A percentile compares a stretch with the other conserved stretches of the same genome.
phyloP scores from a whole-genome alignment of 2,329 filamentous ascomycete species.

The Colletotrichum brevisporum region DNA sequence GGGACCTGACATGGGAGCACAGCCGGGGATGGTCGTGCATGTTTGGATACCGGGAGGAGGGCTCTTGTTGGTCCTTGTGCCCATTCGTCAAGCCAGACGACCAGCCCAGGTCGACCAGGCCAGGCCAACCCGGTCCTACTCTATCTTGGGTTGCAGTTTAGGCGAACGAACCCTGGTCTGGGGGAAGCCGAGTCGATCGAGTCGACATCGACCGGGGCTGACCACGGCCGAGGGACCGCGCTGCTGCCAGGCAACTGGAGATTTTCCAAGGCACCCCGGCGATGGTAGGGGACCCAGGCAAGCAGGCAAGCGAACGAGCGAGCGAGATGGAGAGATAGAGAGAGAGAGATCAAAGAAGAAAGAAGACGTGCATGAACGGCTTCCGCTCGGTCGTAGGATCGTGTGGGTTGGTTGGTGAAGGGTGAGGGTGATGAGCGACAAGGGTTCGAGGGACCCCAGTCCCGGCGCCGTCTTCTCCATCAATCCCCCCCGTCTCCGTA shows the following conservation, averaged over 20 bases:
- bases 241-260: slow-evolving; percentile 34
- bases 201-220: slow-evolving; percentile 26
- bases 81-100: slow-evolving; percentile 22
- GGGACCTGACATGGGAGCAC: slow-evolving; percentile 28
- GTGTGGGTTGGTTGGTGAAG: slow-evolving; percentile 26
- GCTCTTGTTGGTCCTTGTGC: slow-evolving; percentile 1
- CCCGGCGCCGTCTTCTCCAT: slow-evolving; percentile 9
- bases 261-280: background rate
- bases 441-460: slow-evolving; percentile 24
- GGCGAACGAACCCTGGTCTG: slow-evolving; percentile 25
- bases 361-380: slow-evolving; percentile 43
- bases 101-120: slow-evolving; percentile 1
- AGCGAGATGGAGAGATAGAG: slow-evolving; percentile 3
- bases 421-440: slow-evolving; percentile 30
- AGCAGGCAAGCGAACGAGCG: background rate
- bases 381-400: slow-evolving; percentile 33
- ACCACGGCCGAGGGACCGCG: slow-evolving; percentile 32
- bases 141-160: slow-evolving; percentile 34
- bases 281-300: no score
- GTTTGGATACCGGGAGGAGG: slow-evolving; percentile 21
- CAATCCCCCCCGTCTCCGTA: slow-evolving; percentile 21
- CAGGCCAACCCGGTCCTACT: slow-evolving; percentile 26
- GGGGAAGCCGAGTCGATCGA: slow-evolving; percentile 19
- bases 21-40: slow-evolving; percentile 8
- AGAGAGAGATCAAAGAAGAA: slow-evolving; percentile 33